These are phyloP conservation scores for Meyerozyma athensensis DNA, from an alignment of 1,139 yeast species.

Conservation along the genomic window DNA sequence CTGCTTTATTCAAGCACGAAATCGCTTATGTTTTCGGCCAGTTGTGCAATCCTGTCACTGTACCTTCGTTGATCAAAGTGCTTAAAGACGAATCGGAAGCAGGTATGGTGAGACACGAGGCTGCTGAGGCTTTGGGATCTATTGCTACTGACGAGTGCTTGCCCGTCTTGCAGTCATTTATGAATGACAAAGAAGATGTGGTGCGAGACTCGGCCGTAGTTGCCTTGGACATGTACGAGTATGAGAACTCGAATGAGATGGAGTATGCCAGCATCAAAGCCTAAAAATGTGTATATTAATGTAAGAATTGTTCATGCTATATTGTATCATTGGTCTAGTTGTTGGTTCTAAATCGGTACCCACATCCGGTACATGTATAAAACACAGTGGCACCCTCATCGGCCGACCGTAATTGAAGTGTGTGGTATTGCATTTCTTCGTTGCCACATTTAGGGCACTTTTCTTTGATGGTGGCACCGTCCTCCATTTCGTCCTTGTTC, in stretches of 20 bases:
- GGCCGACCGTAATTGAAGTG: slow-evolving; percentile 92
- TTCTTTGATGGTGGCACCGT: slow-evolving; percentile 94
- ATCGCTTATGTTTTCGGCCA: slow-evolving; percentile 98
- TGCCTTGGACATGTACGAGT: slow-evolving; percentile 97
- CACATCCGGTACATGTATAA: slow-evolving; percentile 91
- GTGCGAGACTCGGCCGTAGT: slow-evolving; percentile 96
- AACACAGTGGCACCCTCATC: slow-evolving; percentile 98
- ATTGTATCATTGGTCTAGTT: slow-evolving; percentile 36
- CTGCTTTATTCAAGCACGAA: slow-evolving; percentile 95
- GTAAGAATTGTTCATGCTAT: slow-evolving; percentile 1
- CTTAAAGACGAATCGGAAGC: slow-evolving; percentile 76
- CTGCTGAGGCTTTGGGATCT: slow-evolving; percentile 97
- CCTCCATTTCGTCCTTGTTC: slow-evolving; percentile 74
- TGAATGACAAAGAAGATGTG: slow-evolving; percentile 78
- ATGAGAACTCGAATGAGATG: slow-evolving; percentile 79
- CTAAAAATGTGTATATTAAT: slow-evolving; percentile 1
- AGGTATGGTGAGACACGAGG: slow-evolving; percentile 99
- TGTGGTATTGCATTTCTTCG: slow-evolving; percentile 97
- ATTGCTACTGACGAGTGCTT: slow-evolving; percentile 96
- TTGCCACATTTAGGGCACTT: slow-evolving; percentile 97
- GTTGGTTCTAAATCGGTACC: slow-evolving; percentile 89
- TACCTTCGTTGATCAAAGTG: slow-evolving; percentile 80
- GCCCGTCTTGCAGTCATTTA: slow-evolving; percentile 75
- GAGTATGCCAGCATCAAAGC: slow-evolving; percentile 58
- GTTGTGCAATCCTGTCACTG: slow-evolving; percentile 88